Percentiles rank a stretch among this genome's conserved stretches.
These are phyloP conservation scores for Perkinsus olseni DNA, from an alignment of 169 alveolate genomes.

Conservation along the genomic window DNA sequence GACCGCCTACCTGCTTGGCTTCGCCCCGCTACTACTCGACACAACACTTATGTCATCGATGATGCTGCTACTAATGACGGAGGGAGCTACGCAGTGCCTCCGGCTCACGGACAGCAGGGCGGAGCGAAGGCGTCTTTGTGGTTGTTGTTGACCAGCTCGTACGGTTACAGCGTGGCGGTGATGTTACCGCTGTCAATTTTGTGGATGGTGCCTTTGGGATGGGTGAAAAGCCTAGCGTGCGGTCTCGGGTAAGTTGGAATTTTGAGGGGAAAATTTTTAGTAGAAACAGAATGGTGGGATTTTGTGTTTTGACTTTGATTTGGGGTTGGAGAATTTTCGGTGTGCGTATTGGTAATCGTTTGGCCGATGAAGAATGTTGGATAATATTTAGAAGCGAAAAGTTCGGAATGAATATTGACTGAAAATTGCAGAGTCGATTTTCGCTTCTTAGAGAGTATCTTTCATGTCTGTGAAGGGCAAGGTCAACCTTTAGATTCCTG, in stretches of 20 bases:
- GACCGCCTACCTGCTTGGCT: not conserved
- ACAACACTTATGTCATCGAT: not conserved
- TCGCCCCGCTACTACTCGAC: not conserved
- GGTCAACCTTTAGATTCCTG: not conserved
- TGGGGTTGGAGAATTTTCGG: too few species aligned
- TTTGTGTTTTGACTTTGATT: too few species aligned
- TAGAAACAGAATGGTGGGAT: not conserved
- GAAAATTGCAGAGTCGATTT: not conserved
- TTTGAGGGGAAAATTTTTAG: not conserved
- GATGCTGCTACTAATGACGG: not conserved
- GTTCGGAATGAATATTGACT: too few species aligned
- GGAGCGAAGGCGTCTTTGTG: not conserved
- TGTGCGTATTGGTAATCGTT: too few species aligned
- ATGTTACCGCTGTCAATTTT: not conserved
- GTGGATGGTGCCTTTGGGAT: not conserved
- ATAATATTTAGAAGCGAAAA: too few species aligned
- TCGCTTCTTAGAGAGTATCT: not conserved
- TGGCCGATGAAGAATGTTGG: too few species aligned
- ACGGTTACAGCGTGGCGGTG: not conserved
- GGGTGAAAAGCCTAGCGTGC: not conserved
- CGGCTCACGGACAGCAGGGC: not conserved
- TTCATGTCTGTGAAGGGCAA: not conserved
- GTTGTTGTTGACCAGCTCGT: not conserved
- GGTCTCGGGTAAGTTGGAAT: not conserved
- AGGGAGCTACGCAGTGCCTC: not conserved